Conservation (phyloP, 352 stramenopile genomes). For the Phytophthora pluvialis region DNA sequence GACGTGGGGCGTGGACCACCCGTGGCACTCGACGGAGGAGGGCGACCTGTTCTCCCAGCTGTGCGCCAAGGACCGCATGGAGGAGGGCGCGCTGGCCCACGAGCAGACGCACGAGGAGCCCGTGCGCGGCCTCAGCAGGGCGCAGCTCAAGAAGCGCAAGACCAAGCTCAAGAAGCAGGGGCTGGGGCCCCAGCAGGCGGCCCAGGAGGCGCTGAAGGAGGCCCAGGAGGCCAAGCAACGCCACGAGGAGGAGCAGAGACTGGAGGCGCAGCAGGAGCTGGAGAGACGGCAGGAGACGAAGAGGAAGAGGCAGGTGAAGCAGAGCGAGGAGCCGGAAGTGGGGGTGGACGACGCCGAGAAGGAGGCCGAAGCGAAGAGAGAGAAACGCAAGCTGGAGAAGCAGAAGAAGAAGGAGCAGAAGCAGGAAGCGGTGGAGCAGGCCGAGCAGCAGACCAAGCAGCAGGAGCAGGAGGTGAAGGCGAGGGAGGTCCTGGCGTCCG, state of each 20-base stretch:
- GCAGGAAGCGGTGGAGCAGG: slow-evolving; percentile 40
- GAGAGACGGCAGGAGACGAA: slow-evolving; percentile 30
- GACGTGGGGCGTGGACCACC: slow-evolving; percentile 80
- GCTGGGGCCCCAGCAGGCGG: slow-evolving; percentile 35
- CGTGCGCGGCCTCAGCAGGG: slow-evolving; percentile 62
- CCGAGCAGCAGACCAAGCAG: slow-evolving; percentile 37
- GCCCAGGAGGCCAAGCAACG: slow-evolving; percentile 43
- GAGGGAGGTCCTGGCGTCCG: slow-evolving; percentile 51
- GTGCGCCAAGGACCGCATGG: slow-evolving; percentile 66
- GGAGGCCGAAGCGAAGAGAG: slow-evolving; percentile 24
- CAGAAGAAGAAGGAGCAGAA: slow-evolving; percentile 47
- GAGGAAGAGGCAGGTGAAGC: slow-evolving; percentile 36
- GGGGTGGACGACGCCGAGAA: slow-evolving; percentile 24
- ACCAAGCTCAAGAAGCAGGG: slow-evolving; percentile 74
- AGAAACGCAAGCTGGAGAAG: slow-evolving; percentile 51
- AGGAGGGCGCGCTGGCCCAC: slow-evolving; percentile 56
- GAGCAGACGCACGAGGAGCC: slow-evolving; percentile 49
- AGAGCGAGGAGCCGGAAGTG: slow-evolving; percentile 25
- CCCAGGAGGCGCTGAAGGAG: slow-evolving; percentile 32
- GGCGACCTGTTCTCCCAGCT: slow-evolving; percentile 52
- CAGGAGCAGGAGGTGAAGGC: slow-evolving; percentile 38
- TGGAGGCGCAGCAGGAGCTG: slow-evolving; percentile 15
- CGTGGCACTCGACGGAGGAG: slow-evolving; percentile 72
- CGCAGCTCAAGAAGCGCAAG: slow-evolving; percentile 83
- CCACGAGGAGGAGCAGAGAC: slow-evolving; percentile 30